A percentile compares a stretch with the other conserved stretches of the same genome.
phyloP scores from a whole-genome alignment of 208 protist genomes.

The Vickermania ingenoplastis region DNA sequence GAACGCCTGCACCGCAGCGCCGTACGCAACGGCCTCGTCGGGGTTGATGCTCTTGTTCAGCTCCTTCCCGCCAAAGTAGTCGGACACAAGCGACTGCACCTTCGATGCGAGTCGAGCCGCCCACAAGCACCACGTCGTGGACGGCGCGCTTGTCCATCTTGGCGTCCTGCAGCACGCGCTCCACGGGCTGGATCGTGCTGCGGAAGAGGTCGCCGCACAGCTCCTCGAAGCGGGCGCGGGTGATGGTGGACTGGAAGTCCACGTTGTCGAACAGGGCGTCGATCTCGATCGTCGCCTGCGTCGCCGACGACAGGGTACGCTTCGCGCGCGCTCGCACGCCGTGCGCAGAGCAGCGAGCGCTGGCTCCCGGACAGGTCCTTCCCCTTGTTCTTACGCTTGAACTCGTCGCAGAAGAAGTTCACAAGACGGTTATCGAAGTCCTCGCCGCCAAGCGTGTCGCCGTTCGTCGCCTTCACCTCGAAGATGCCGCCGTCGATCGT shows the following conservation, averaged over 20 bases:
- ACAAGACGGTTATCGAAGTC: no score
- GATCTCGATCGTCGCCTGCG: constrained; percentile 80
- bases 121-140: constrained; percentile 81
- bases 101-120: constrained; percentile 91
- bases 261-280: constrained; percentile 83
- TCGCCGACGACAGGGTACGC: constrained; percentile 77
- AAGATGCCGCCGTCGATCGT: constrained; percentile 68
- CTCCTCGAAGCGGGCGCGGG: constrained; percentile 93
- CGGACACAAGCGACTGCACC: constrained; percentile 66
- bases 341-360: neutral
- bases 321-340: constrained; percentile 77
- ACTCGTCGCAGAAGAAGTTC: constrained; percentile 14
- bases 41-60: no score
- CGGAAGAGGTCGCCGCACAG: constrained; percentile 50
- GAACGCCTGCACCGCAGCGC: constrained; percentile 94
- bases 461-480: constrained; percentile 88
- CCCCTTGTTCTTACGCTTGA: neutral
- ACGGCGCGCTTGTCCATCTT: constrained; percentile 41
- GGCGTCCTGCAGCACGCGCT: constrained; percentile 54
- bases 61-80: constrained; percentile 46
- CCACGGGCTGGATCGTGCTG: constrained; percentile 19
- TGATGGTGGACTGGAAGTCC: constrained; percentile 89
- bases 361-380: neutral
- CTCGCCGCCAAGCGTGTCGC: constrained; percentile 91
- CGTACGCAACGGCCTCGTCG: constrained; percentile 96